phyloP scores from a whole-genome alignment of 352 stramenopile species.

The Phytophthora tubulina region DNA sequence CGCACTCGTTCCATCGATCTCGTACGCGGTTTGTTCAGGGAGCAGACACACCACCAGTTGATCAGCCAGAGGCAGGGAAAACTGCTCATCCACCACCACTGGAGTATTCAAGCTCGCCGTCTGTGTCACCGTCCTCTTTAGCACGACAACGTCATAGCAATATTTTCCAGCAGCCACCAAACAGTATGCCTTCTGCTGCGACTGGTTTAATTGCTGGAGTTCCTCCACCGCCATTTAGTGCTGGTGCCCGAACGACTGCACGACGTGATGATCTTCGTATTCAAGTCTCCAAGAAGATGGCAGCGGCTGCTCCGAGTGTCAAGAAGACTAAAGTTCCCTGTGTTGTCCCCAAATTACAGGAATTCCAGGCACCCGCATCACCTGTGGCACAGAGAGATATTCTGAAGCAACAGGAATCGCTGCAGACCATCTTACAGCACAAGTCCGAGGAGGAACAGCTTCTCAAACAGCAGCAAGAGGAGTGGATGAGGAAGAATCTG shows the following conservation, averaged over 20 bases:
- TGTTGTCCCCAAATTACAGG: slow-evolving; percentile 26
- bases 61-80: slow-evolving; percentile 11
- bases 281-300: slow-evolving; percentile 85
- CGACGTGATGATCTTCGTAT: slow-evolving; percentile 77
- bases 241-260: slow-evolving; percentile 21
- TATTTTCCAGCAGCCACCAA: slow-evolving; percentile 32
- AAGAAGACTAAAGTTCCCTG: slow-evolving; percentile 1
- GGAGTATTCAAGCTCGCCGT: slow-evolving; percentile 47
- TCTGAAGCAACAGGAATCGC: slow-evolving; percentile 61
- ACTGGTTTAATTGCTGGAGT: slow-evolving; percentile 10
- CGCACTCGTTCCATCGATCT: slow-evolving; percentile 39
- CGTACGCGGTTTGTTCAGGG: slow-evolving; percentile 32
- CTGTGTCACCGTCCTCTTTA: slow-evolving; percentile 39
- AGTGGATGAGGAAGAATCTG: slow-evolving; percentile 70
- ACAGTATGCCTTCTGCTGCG: slow-evolving; percentile 9
- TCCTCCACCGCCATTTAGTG: slow-evolving; percentile 26
- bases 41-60: slow-evolving; percentile 20
- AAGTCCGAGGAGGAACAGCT: slow-evolving; percentile 74
- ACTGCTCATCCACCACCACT: slow-evolving; percentile 30
- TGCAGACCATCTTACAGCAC: slow-evolving; percentile 69
- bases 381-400: slow-evolving; percentile 74
- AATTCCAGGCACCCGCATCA: slow-evolving; percentile 65
- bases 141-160: slow-evolving; percentile 32
- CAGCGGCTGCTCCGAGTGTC: slow-evolving; percentile 41
- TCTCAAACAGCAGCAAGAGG: slow-evolving; percentile 78